A percentile compares a stretch with the other conserved stretches of the same genome.
These are phyloP conservation scores for Chaetomidium leptoderma DNA, from an alignment of 495 filamentous ascomycete genomes.

Conservation along the genomic window DNA sequence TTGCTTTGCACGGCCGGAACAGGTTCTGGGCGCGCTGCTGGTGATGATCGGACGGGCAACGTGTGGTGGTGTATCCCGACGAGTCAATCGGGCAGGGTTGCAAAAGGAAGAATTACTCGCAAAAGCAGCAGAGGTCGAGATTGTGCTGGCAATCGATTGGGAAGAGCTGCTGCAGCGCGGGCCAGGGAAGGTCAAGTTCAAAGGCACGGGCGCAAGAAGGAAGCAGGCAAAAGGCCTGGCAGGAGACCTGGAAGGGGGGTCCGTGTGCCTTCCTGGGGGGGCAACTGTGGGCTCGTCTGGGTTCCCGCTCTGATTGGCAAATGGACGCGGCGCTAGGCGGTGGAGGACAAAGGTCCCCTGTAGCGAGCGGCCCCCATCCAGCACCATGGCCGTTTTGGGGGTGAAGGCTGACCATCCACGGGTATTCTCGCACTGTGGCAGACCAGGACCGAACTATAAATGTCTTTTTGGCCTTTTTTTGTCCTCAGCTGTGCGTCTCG, in stretches of 20 bases:
- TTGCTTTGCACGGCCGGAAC: neutral
- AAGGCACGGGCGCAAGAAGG: conserved; percentile 13
- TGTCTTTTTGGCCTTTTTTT: too few species aligned
- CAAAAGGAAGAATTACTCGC: neutral
- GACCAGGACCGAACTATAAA: neutral
- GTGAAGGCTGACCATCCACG: neutral
- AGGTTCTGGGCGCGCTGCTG: neutral
- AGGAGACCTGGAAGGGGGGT: conserved; percentile 25
- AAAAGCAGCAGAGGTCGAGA: neutral
- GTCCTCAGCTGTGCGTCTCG: too few species aligned
- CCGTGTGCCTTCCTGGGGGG: conserved; percentile 27
- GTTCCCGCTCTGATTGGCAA: conserved; percentile 27
- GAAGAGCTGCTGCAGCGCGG: conserved; percentile 6
- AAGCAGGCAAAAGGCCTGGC: conserved; percentile 15
- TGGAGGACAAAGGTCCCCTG: conserved; percentile 12
- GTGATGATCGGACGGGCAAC: neutral
- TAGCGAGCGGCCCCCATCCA: conserved; percentile 12
- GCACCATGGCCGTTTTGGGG: conserved; percentile 19
- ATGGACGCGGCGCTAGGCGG: conserved; percentile 10
- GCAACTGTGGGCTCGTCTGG: conserved; percentile 11
- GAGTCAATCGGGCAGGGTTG: neutral
- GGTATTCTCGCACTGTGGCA: neutral
- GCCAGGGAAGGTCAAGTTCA: conserved; percentile 13
- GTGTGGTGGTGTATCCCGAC: neutral
- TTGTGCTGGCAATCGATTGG: neutral